Conservation (phyloP, 176 grass and related monocot species). For the Guadua angustifolia region DNA sequence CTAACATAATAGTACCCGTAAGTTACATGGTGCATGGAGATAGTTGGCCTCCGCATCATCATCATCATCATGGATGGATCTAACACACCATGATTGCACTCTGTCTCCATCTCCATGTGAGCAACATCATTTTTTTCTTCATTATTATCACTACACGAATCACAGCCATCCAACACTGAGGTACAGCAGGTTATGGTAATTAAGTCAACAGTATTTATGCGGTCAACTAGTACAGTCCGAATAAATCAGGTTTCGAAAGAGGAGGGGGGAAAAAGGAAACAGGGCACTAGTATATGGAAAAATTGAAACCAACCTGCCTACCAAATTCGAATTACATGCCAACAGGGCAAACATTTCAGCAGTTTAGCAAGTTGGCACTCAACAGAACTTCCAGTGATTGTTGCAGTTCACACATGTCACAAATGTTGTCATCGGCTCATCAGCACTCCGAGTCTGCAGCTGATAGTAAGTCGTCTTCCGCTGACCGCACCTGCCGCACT, state of each 20-base stretch:
- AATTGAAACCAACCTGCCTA: slow-evolving; percentile 29
- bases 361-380: slow-evolving; percentile 11
- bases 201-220: slow-evolving; percentile 44
- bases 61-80: neutral
- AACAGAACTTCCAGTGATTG: slow-evolving; percentile 96
- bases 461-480: slow-evolving; percentile 83
- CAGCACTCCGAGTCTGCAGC: slow-evolving; percentile 83
- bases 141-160: neutral
- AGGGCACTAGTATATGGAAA: slow-evolving; percentile 42
- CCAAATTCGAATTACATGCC: slow-evolving; percentile 12
- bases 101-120: neutral
- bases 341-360: slow-evolving; percentile 23
- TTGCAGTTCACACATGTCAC: slow-evolving; percentile 95
- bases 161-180: slow-evolving; percentile 24
- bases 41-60: neutral
- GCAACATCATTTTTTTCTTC: no score
- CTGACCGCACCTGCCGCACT: slow-evolving; percentile 76
- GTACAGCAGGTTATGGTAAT: slow-evolving; percentile 30
- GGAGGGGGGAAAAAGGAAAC: neutral
- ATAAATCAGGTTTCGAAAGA: slow-evolving; percentile 43
- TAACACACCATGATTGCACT: neutral
- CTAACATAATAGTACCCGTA: neutral
- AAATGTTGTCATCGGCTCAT: slow-evolving; percentile 92
- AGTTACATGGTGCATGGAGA: neutral
- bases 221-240: slow-evolving; percentile 51